These are phyloP conservation scores for Phytophthora ohioensis DNA, from an alignment of 352 stramenopile species.

Conservation along the genomic window DNA sequence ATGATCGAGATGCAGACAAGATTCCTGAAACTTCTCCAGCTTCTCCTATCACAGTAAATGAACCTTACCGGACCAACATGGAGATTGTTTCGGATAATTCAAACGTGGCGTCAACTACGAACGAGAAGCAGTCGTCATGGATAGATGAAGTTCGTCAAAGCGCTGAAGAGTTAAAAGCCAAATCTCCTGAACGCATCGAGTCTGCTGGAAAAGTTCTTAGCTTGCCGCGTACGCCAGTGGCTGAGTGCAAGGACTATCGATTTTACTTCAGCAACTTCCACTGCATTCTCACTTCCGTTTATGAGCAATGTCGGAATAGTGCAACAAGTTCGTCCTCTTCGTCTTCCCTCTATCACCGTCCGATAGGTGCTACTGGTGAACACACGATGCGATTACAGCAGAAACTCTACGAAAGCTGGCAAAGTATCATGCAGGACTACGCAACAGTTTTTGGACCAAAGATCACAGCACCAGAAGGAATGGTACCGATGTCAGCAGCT, in stretches of 20 bases:
- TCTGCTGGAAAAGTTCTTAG: not conserved
- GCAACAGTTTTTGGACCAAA: conserved; percentile 76
- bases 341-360: conserved; percentile 30
- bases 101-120: not conserved
- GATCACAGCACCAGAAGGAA: conserved; percentile 43
- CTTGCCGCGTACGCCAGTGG: conserved; percentile 24
- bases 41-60: too few relatives aligned
- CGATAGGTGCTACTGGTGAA: conserved; percentile 34
- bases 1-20: not conserved
- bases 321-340: conserved; percentile 22
- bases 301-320: conserved; percentile 51
- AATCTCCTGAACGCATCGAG: not conserved
- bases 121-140: conserved; percentile 11
- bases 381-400: conserved; percentile 71
- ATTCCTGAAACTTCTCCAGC: too few relatives aligned
- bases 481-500: conserved; percentile 39
- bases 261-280: conserved; percentile 76
- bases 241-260: conserved; percentile 60
- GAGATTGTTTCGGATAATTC: too few relatives aligned
- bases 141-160: conserved; percentile 31
- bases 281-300: conserved; percentile 80
- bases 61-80: too few relatives aligned
- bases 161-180: conserved; percentile 8
- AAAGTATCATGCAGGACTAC: conserved; percentile 90
- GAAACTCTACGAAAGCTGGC: conserved; percentile 85